phyloP scores from a whole-genome alignment of 1,284 basidiomycete genomes.

The Moniliophthora roreri region DNA sequence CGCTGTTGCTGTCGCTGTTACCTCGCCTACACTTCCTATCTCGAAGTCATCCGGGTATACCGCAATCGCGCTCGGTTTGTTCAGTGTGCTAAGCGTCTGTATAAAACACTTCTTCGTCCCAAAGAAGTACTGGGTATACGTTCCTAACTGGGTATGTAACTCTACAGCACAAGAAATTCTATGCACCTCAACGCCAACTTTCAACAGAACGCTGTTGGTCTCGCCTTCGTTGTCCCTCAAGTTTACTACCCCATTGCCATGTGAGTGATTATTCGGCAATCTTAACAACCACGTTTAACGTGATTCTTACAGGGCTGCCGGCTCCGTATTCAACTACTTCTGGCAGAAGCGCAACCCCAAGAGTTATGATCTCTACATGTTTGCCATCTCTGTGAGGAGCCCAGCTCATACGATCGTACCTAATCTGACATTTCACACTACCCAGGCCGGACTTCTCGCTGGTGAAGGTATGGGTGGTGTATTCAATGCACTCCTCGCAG shows the following conservation, averaged over 20 bases:
- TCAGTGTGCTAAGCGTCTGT: slow-evolving; percentile 45
- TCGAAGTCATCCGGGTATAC: slow-evolving; percentile 60
- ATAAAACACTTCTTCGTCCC: slow-evolving; percentile 55
- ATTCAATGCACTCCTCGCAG: slow-evolving; percentile 56
- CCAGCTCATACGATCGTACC: neutral
- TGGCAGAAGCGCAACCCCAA: slow-evolving; percentile 50
- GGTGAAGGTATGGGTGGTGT: slow-evolving; percentile 73
- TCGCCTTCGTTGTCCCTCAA: slow-evolving; percentile 57
- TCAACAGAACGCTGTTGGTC: slow-evolving; percentile 51
- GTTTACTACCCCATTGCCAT: slow-evolving; percentile 53
- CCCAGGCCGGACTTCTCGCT: slow-evolving; percentile 53
- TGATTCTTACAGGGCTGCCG: slow-evolving; percentile 29
- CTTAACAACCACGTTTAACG: slow-evolving; percentile 35
- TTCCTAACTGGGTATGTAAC: slow-evolving; percentile 56
- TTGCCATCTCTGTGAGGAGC: slow-evolving; percentile 28
- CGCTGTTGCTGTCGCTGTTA: slow-evolving; percentile 60
- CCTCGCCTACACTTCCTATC: slow-evolving; percentile 47
- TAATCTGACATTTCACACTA: neutral
- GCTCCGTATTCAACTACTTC: slow-evolving; percentile 43
- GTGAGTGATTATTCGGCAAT: slow-evolving; percentile 44
- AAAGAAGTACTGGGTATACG: slow-evolving; percentile 49
- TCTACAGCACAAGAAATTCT: neutral
- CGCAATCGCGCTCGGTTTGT: slow-evolving; percentile 54
- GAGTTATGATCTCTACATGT: slow-evolving; percentile 59
- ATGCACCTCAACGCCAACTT: neutral